phyloP scores from a whole-genome alignment of 192 early-diverging fungal genomes.

The Gaertneriomyces sp. region DNA sequence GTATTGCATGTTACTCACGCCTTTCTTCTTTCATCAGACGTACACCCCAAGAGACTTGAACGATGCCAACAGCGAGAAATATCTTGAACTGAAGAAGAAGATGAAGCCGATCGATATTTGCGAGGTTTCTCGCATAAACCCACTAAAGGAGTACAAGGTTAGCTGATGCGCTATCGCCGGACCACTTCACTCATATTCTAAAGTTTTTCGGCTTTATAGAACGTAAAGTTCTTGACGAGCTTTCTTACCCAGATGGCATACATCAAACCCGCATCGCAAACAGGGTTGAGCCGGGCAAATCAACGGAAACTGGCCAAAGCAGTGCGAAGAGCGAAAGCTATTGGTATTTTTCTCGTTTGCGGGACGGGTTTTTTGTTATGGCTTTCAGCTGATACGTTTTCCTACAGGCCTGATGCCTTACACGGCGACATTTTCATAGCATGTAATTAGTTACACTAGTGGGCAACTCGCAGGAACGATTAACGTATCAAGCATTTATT shows the following conservation, averaged over 20 bases:
- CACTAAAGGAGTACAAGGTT: constrained; percentile 18
- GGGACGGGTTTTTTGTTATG: no score
- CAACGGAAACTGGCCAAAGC: constrained; percentile 21
- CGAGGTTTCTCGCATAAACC: constrained; percentile 8
- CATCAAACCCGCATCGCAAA: constrained; percentile 8
- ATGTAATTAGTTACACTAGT: no score
- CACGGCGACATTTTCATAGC: no score
- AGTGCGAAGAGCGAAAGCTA: constrained; percentile 19
- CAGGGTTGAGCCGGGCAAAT: constrained; percentile 21
- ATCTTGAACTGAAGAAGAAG: constrained; percentile 4
- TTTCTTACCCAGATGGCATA: constrained; percentile 22
- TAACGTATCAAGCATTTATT: no score
- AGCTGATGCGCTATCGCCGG: background rate
- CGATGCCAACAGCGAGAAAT: constrained; percentile 9
- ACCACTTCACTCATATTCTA: no score
- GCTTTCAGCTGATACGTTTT: no score
- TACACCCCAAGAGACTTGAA: constrained; percentile 15
- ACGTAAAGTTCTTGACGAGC: constrained; percentile 5
- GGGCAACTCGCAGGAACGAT: no score
- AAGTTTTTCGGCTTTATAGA: background rate
- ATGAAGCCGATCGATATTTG: constrained; percentile 7
- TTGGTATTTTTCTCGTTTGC: constrained; percentile 7
- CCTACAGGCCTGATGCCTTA: no score
- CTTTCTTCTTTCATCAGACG: background rate
- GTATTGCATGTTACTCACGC: no score